Base-by-base conservation (phyloP, 78 protist genomes). In the Neovahlkampfia damariscottae region DNA sequence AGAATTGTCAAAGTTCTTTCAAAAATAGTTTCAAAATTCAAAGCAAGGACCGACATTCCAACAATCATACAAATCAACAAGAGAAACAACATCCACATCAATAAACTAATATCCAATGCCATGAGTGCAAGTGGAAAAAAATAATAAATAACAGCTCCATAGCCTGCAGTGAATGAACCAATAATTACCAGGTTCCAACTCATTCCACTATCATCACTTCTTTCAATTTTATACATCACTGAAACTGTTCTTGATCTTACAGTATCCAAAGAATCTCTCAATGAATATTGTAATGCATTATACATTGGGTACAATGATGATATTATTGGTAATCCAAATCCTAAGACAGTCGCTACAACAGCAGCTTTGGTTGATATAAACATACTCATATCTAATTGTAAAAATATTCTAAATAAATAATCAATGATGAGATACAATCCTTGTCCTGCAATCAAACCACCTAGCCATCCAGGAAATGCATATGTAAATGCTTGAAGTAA, bases 81-180 rank as follows among this genome's bases (percentile, higher is more conserved):
- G 9, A 69, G 70, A 5, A 92, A 86, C 85, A 92, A 92, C 82
- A 92, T 84, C 69, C 87, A 80, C 41, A 92, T 71, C 67, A 92
- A 68, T 0, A 92, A 84, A 0, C 72, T 30, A 8, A 92, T 38
- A 75, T 92, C 79, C 70, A 77, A 74, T 27, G 89, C 36, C 27
- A 92, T 38, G 0, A 92, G 78, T 0, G 94, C 88, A 39, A 81
- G 35, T 2, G 96, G 96, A 40, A 92, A 77, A 6, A 84, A 27
- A 79, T 92, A 92, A 86, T 92, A 92, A 40, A 90, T 75, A 9
- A 71, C 39, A 38, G 37, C 7, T 9, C 79, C 79, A 73, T 85
- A 87, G 3, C 50, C 41, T 0, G 90, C 2, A 1, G 90, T 34
- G 3, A 68, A 4, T 8, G 67, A 8, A 31, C 95, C 95, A 72